Evolutionary conservation across 2,329 filamentous ascomycete species (phyloP).

Genomic region (Hymenoscyphus infarciens): DNA sequence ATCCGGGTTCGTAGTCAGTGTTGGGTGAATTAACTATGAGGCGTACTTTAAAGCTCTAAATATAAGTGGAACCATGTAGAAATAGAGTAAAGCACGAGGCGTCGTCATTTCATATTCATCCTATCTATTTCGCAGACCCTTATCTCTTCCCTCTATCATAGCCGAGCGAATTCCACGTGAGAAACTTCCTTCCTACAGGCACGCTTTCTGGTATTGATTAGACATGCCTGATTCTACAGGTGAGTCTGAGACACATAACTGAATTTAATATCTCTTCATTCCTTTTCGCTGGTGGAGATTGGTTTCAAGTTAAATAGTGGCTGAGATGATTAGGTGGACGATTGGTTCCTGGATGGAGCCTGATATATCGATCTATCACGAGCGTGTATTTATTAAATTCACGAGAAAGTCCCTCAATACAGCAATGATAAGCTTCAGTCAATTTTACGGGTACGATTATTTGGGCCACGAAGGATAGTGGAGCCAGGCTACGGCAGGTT

Average conservation of each 20-base stretch:
- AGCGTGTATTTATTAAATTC: background rate
- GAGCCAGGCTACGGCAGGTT: no score
- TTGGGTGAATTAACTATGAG: background rate
- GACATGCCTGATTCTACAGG: background rate
- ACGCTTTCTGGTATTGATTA: background rate
- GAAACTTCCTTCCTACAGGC: background rate
- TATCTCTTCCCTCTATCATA: conserved; percentile 6
- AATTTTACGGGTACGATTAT: no score
- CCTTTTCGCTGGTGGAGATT: background rate
- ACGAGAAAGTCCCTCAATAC: background rate
- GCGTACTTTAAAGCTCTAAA: background rate
- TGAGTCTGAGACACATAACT: background rate
- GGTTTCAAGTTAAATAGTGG: background rate
- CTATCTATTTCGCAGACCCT: conserved; percentile 3
- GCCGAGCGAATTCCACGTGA: background rate
- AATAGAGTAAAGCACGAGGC: conserved; percentile 2
- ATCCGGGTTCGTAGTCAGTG: background rate
- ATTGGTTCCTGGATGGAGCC: background rate
- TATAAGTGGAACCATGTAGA: background rate
- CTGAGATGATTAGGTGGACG: background rate
- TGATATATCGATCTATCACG: background rate
- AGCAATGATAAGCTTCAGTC: background rate
- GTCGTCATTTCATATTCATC: conserved; percentile 10
- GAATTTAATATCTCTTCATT: background rate
- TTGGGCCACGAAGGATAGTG: no score